Evolutionary conservation across 176 grass and related monocot species (phyloP), one percentile per base, ranked within the genome.

Genomic region (Melocanna baccifera): DNA sequence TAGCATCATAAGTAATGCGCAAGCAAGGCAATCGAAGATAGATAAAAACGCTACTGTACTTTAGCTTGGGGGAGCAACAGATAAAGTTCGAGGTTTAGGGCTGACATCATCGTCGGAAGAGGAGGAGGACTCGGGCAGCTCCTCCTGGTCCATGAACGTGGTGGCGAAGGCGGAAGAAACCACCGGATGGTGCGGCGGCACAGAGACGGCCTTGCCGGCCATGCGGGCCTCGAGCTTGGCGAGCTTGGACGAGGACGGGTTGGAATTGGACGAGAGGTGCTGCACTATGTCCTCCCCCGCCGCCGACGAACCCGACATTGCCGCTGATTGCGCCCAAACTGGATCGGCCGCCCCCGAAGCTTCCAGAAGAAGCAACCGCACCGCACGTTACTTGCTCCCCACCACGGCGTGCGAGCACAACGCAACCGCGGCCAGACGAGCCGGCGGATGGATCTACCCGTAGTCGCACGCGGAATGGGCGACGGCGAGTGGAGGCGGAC

Each of bases 211-310:
- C 97, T 99, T 99, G 61, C 97, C 97, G 16, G 90, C 97, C 97
- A 99, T 99, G 74, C 97, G 93, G 23, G 97, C 97, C 84, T 99
- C 97, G 45, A 99, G 84, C 88, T 99, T 99, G 53, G 97, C 97
- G 29, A 99, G 93, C 91, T 99, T 99, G 73, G 88, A 86, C 53
- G 93, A 96, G 46, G 97, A 96, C 50, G 97, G 91, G 81, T 94
- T 94, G 59, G 93, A 99, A 70, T 94, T 99, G 40, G 93, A 88
- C 56, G 93, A 99, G 20, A 99, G 73, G 85, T 99, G 97, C 88
- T 94, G 91, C 85, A 94, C 97, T 79, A 99, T 96, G 84, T 99
- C 97, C 67, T 99, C 97, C 77, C 93, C 93, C 45, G 94, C 92
- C 67, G 64, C 76, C 61, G 85, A 87, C 59, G 61, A 64, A 22